Evolutionary conservation across 306 rosid genomes (phyloP), one percentile per base, ranked within the genome.

Genomic region (Dicorynia guianensis): DNA sequence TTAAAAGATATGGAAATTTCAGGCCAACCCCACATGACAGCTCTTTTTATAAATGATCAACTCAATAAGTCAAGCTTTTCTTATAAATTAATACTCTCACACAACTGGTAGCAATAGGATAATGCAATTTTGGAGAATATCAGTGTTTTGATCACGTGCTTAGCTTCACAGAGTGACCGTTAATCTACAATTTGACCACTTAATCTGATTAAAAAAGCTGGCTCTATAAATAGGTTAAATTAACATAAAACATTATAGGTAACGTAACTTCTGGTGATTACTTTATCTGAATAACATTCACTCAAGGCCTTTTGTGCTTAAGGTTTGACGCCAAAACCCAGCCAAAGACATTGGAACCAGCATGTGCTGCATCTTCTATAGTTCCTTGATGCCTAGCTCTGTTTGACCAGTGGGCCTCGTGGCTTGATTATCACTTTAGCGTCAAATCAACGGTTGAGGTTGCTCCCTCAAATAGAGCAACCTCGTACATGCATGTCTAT

Each of bases 21-120:
- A 67, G 79, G 82, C 74, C 65, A 67, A 2, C 35, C 54, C 71
- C 85, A 72, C 85, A 80, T 84, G 82, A 54, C 67, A 46, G 77
- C 74, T 63, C 52, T 61, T 79, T 54, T 53, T 20, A 9, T 63
- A n/a, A 43, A 12, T 13, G 33, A 15, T 15, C 46, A 44, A 12
- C 40, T 65, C 56, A 65, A 25, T 65, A 50, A 13, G 34, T 48
- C 33, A 60, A 40, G 9, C 46, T 40, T 40, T 40, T 40, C 46
- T 40, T 40, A 40, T 6, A 4, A 40, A 40, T 40, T 1, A 40
- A 40, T 40, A 1, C 46, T 25, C 48, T 17, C 57, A 71, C n/a
- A 14, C 11, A 33, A 20, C 53, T 60, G 1, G 9, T 7, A 38
- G 30, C n/a, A 25, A 25, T 25, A 25, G 30, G 30, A 25, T 25